Conservation (phyloP, 106 monocot genomes). For the Amphibolis antarctica region DNA sequence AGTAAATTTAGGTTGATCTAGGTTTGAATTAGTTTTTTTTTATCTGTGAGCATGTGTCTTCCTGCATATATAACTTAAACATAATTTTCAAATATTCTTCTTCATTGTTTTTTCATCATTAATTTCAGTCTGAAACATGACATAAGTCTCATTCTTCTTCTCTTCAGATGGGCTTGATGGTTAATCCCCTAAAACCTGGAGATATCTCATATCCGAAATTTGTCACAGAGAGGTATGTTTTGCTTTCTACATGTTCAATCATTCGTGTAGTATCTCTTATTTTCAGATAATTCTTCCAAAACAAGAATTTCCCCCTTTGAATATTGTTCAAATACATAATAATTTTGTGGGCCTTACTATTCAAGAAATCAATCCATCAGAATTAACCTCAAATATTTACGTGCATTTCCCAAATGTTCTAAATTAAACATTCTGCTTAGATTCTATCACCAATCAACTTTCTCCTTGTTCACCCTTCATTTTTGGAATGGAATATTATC, state of each 20-base stretch:
- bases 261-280: not conserved
- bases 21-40: not conserved
- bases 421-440: not conserved
- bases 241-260: not conserved
- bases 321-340: too few relatives aligned
- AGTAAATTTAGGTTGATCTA: conserved; percentile 27
- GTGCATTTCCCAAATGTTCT: not conserved
- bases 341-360: too few relatives aligned
- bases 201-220: conserved; percentile 95
- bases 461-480: too few relatives aligned
- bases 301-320: too few relatives aligned
- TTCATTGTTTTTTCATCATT: not conserved
- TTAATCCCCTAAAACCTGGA: conserved; percentile 94
- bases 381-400: not conserved
- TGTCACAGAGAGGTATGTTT: conserved; percentile 57
- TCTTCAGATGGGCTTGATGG: conserved; percentile 93
- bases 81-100: not conserved
- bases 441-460: too few relatives aligned
- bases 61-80: too few relatives aligned
- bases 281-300: too few relatives aligned
- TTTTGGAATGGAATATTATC: too few relatives aligned
- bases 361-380: too few relatives aligned
- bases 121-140: not conserved
- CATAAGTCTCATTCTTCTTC: not conserved
- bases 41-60: too few relatives aligned